Percentiles rank a stretch among this genome's conserved stretches.
Conservation (phyloP, 345 rosid genomes). For the Lepidium sativum region DNA sequence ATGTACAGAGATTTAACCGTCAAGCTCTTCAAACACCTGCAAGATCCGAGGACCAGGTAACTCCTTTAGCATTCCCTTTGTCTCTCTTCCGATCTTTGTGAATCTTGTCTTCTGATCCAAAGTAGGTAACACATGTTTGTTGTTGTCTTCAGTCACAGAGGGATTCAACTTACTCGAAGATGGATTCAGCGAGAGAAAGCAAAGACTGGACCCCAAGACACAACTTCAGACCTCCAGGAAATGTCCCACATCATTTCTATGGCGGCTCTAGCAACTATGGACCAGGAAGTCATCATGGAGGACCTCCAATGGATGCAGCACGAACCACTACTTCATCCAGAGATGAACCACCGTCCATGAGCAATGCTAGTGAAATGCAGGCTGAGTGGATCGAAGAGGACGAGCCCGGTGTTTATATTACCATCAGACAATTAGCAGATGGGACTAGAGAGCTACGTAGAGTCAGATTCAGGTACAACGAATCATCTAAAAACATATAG, state of each 20-base stretch:
- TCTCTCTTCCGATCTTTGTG: neutral
- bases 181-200: constrained; percentile 64
- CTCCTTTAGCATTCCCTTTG: neutral
- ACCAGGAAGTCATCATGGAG: constrained; percentile 37
- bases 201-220: constrained; percentile 69
- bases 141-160: constrained; percentile 36
- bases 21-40: constrained; percentile 92
- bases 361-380: constrained; percentile 91
- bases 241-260: constrained; percentile 29
- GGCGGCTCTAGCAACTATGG: constrained; percentile 52
- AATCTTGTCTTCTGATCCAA: neutral
- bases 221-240: constrained; percentile 47
- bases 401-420: constrained; percentile 91
- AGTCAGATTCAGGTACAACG: constrained; percentile 84
- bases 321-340: constrained; percentile 82
- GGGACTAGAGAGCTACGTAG: constrained; percentile 96
- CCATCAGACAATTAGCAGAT: constrained; percentile 76
- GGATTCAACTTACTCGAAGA: constrained; percentile 70
- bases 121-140: neutral
- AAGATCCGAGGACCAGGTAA: constrained; percentile 86
- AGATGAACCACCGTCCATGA: constrained; percentile 82
- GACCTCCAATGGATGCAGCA: constrained; percentile 53
- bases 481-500: neutral
- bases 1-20: constrained; percentile 92
- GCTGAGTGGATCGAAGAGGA: constrained; percentile 91